Evolutionary conservation across 352 stramenopile genomes (phyloP), one percentile per base, ranked within the genome.

Genomic region (Phytophthora foliorum): DNA sequence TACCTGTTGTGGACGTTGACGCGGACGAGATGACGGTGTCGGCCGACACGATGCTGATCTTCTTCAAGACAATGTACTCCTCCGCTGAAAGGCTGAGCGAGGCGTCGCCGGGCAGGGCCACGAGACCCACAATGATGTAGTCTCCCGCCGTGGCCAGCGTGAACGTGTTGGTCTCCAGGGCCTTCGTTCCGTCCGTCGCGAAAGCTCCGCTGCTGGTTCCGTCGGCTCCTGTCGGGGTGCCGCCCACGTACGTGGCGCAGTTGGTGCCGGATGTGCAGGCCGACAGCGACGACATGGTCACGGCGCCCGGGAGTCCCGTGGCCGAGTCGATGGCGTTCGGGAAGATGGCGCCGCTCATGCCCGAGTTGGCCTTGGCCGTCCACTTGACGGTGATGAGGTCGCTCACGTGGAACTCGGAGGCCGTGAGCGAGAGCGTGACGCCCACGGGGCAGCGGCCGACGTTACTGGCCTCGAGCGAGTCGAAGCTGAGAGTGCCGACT

Each of bases 31-130:
- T 82, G n/a, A 49, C 16, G 22, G 68, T 68, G 45, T 76, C 73
- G 1, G 71, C 72, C 11, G 84, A 82, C 34, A 90, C 78, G 49
- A 94, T 66, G 55, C 64, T 83, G 70, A 93, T 81, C 52, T 84
- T 92, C 57, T 84, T 73, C 63, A 94, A 89, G 11, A 79, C 72
- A 17, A 94, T 22, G 63, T 86, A 94, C 65, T 94, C 83, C 29
- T 75, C 77, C 22, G 74, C 80, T 64, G 64, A 79, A 17, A 93
- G 58, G 11, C 75, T 70, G 25, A 91, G 77, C 25, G 70, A 54
- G 51, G 66, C 66, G 57, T 92, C 81, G 10, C 83, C 83, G 0
- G 83, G 82, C n/a, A 94, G 57, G 14, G 77, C 71, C 32, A 93
- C 75, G 9, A 89, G 79, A 13, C 81, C 86, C 36, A 91, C 78